Evolutionary conservation across 495 filamentous ascomycete species (phyloP), one percentile per base, ranked within the genome.

Genomic region (Gamarada debralockiae): DNA sequence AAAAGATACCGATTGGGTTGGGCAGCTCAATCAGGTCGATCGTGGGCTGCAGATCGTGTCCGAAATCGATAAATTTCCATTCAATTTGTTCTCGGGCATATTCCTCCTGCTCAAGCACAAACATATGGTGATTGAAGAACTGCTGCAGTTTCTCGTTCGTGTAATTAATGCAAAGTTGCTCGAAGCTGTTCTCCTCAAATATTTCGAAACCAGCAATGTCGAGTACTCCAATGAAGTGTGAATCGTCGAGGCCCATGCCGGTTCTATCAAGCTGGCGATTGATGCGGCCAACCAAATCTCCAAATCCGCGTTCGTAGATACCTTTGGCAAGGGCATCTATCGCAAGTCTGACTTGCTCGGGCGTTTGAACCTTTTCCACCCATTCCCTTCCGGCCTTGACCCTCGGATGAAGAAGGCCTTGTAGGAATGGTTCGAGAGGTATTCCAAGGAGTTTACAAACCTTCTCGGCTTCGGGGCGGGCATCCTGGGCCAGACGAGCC

Each of bases 41-140:
- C 3, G 95, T 99, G 2, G 95, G 95, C 70, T 99, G 95, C 15
- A 99, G 73, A 63, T 99, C 95, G 54, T 88, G 90, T 33, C 95
- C 95, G 65, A 99, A 99, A 64, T 99, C 95, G 64, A 99, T 97
- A 65, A 99, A 99, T 64, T 97, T 90, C 95, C 95, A 99, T 70
- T 99, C 92, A 60, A 99, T 99, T 66, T 96, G 89, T 65, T 99
- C 95, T 44, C 92, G 72, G 14, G 95, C 92, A 68, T 99, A 99
- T 67, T 99, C 95, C 65, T 99, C 95, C 64, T 99, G 95, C 64
- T 99, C 95, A 18, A 99, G 71, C 18, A 99, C 95, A 66, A 99
- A 99, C 95, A 99, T 99, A 73, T 99, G 95, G 59, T 99, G 95
- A 55, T 99, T 99, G 78, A 99, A 99, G 67, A 97, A 99, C 58